phyloP scores from a whole-genome alignment of 2,329 filamentous ascomycete species.

The Fusarium succisae region DNA sequence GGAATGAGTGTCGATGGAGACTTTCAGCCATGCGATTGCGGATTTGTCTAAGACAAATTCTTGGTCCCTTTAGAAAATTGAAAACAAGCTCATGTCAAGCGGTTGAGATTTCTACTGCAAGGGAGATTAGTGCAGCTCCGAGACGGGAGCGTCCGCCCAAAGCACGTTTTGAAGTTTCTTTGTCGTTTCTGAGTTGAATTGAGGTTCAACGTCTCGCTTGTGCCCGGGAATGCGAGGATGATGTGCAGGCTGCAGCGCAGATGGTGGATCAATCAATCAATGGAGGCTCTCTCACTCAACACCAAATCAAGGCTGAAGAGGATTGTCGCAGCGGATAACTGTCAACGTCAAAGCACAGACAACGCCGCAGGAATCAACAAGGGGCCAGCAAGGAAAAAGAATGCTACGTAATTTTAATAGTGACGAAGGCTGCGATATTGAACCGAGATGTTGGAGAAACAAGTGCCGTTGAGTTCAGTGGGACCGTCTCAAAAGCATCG shows the following conservation, averaged over 20 bases:
- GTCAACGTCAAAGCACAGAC: neutral
- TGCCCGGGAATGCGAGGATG: slow-evolving; percentile 23
- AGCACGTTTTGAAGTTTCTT: slow-evolving; percentile 12
- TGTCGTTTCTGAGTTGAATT: neutral
- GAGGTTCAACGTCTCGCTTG: slow-evolving; percentile 19
- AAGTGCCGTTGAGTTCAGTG: slow-evolving; percentile 36
- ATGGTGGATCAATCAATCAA: slow-evolving; percentile 5
- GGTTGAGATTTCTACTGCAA: slow-evolving; percentile 5
- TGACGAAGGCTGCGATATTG: slow-evolving; percentile 23
- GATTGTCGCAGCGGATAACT: neutral
- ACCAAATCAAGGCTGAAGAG: neutral
- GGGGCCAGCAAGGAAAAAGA: slow-evolving; percentile 25
- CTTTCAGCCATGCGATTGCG: slow-evolving; percentile 9
- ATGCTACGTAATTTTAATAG: slow-evolving; percentile 32
- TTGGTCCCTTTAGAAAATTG: neutral
- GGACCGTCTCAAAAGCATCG: slow-evolving; percentile 23
- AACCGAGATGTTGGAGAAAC: slow-evolving; percentile 41
- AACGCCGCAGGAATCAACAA: neutral
- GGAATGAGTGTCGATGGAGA: neutral
- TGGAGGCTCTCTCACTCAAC: neutral
- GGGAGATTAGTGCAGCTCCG: slow-evolving; percentile 18
- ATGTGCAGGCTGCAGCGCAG: slow-evolving; percentile 21
- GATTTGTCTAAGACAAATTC: slow-evolving; percentile 33
- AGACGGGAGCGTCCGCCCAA: slow-evolving; percentile 15
- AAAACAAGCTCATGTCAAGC: slow-evolving; percentile 14